Base-by-base conservation (phyloP, 2,329 filamentous ascomycete genomes). In the Cladophialophora carrionii region DNA sequence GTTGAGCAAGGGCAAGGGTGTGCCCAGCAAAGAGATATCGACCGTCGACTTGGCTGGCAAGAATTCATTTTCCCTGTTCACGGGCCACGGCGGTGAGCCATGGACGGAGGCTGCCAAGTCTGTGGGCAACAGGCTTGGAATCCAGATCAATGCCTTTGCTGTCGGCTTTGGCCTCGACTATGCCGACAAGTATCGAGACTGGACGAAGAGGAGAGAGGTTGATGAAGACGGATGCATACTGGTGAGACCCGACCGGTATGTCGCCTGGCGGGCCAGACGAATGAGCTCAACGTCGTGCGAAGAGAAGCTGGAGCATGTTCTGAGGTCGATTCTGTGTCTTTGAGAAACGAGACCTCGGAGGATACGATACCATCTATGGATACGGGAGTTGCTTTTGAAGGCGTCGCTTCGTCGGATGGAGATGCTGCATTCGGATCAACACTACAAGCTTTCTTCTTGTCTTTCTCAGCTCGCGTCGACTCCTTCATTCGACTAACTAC, bases 131-230 rank as follows among this genome's bases (percentile, higher is more conserved):
- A 66, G 72, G 7, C 69, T 84, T 0, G 80, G 78, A 0, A 72
- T 88, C 0, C 73, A 76, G 5, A 77, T 89, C 31, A 78, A 77
- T 3, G 78, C 76, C 0, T 81, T 83, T 65, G 79, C 78, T 1
- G 84, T 89, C 66, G 87, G 87, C 0, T 85, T 79, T 74, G 76
- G 79, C 14, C 82, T 84, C 66, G 85, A 88, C 63, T 88, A 80
- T 66, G 82, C 87, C 71, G 87, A 89, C 71, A 78, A 85, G 0
- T 88, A 88, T 72, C 82, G 81, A 67, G 84, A 87, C 59, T 89
- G 86, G 87, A 79, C 77, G 10, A 74, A 76, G 56, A 74, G 78
- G 60, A 77, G 84, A 6, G 84, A 82, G 49, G 80, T 88, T 1
- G 79, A 81, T 14, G 86, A 88, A 64, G 79, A 82, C 65, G 85